Percentiles rank a stretch among this genome's conserved stretches.
Conservation (phyloP, 805 yeast species). For the Kazachstania martiniae region DNA sequence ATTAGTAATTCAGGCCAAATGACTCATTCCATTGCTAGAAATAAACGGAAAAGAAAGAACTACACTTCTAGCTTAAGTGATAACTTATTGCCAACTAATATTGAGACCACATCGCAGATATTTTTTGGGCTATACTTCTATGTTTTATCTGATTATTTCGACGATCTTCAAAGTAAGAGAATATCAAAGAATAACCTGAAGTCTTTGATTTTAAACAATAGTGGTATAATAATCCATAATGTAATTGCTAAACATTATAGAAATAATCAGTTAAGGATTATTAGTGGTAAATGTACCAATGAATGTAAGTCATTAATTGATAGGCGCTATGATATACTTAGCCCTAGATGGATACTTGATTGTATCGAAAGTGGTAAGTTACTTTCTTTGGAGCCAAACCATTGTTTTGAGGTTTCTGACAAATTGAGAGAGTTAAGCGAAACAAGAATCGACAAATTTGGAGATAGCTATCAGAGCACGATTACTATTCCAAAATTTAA, state of each 20-base stretch:
- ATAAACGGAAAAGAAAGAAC: conserved; percentile 24
- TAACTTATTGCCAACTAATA: conserved; percentile 1
- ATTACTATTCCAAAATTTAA: conserved; percentile 4
- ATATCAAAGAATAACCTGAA: conserved; percentile 29
- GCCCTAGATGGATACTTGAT: conserved; percentile 65
- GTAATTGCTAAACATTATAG: conserved; percentile 14
- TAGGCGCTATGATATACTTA: conserved; percentile 50
- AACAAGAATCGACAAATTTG: conserved; percentile 42
- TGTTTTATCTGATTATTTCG: conserved; percentile 42
- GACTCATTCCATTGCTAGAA: conserved; percentile 16
- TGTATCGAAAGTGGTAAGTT: conserved; percentile 30
- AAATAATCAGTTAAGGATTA: conserved; percentile 15
- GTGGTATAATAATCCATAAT: conserved; percentile 38
- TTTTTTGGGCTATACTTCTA: conserved; percentile 40
- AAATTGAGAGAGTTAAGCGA: conserved; percentile 17
- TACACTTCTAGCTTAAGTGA: no score
- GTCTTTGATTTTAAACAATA: conserved; percentile 33
- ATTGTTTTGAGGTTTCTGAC: conserved; percentile 37
- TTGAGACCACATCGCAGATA: conserved; percentile 22
- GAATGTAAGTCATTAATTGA: conserved; percentile 31
- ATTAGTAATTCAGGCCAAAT: conserved; percentile 2
- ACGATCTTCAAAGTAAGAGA: conserved; percentile 13
- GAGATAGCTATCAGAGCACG: conserved; percentile 42
- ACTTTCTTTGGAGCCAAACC: conserved; percentile 50
- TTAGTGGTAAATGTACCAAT: conserved; percentile 32